Evolutionary conservation across 768 basidiomycete genomes (phyloP), one percentile per base, ranked within the genome.

Genomic region (Pleurotus pulmonarius): DNA sequence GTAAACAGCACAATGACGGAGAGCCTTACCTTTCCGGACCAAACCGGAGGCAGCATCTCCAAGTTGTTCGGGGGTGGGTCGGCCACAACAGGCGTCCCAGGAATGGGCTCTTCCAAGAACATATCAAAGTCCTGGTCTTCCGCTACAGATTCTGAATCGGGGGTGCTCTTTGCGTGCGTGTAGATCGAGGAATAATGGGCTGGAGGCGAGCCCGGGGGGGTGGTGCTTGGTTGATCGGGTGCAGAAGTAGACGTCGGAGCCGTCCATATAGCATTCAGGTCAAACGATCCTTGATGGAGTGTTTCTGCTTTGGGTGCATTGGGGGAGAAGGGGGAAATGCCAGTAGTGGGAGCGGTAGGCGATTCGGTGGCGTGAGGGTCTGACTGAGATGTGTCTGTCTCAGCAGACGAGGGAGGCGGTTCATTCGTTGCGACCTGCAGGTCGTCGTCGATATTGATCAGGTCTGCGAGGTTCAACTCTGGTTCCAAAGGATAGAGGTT

Each of bases 121-220:
- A 92, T 89, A 62, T 93, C 92, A 63, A 94, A 92, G 67, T 92
- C 92, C 59, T 85, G 82, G 69, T 92, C 92, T 53, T 85, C 83
- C 8, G 85, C 78, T 58, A 78, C 81, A 34, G 29, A 49, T 61
- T 63, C 4, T 29, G 49, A 34, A 75, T 77, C 40, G 71, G 70
- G 63, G 79, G 82, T 60, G 81, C 77, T 67, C 29, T 60, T 73
- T 78, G 3, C 69, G 15, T 70, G 71, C 22, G 67, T 70, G 12
- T 64, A 62, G 22, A 64, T 64, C 6, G 66, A 56, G 11, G 63
- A 61, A 18, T 69, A 62, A 25, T 67, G 61, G 0, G 65, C 16
- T 2, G 61, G 57, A 38, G 60, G 59, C 8, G 61, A 46, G 29
- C 48, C 55, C 4, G 63, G 49, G 9, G 64, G 53, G 9, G 64